These are phyloP conservation scores for Jatropha curcas DNA, from an alignment of 345 rosid genomes.

Conservation along the genomic window DNA sequence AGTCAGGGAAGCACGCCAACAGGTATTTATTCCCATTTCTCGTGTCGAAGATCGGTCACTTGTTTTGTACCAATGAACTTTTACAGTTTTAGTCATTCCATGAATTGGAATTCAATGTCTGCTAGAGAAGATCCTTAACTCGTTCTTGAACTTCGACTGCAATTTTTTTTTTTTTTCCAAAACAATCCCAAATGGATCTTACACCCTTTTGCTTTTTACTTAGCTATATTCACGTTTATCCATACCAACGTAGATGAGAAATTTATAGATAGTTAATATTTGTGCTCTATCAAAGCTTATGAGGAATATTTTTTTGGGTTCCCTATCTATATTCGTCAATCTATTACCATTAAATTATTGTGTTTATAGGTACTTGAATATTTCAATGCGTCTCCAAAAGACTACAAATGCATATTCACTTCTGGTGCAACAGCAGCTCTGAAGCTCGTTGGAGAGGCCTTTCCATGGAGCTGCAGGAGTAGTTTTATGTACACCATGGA, in stretches of 20 bases:
- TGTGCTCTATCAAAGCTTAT: not conserved
- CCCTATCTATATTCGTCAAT: not conserved
- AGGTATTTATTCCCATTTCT: constrained; percentile 43
- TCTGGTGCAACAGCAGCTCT: constrained; percentile 96
- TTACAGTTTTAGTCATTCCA: not conserved
- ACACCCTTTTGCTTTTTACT: not conserved
- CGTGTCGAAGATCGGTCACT: not conserved
- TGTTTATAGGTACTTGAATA: constrained; percentile 70
- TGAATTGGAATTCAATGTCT: not conserved
- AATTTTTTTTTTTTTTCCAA: not conserved
- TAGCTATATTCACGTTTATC: not conserved
- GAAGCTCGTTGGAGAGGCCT: constrained; percentile 89
- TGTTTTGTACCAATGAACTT: not conserved
- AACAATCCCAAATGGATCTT: not conserved
- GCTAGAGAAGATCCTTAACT: not conserved
- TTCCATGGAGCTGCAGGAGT: constrained; percentile 78
- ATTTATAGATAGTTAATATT: not conserved
- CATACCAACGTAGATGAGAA: not conserved
- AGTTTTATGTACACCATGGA: constrained; percentile 82
- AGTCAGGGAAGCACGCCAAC: constrained; percentile 73
- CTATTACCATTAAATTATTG: not conserved
- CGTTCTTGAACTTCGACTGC: not conserved
- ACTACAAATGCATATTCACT: constrained; percentile 85
- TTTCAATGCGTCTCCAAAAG: constrained; percentile 81
- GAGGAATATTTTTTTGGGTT: not conserved